Evolutionary conservation across 108 stramenopile genomes (phyloP), one percentile per base, ranked within the genome.

Genomic region (Chaetoceros tenuissimus): DNA sequence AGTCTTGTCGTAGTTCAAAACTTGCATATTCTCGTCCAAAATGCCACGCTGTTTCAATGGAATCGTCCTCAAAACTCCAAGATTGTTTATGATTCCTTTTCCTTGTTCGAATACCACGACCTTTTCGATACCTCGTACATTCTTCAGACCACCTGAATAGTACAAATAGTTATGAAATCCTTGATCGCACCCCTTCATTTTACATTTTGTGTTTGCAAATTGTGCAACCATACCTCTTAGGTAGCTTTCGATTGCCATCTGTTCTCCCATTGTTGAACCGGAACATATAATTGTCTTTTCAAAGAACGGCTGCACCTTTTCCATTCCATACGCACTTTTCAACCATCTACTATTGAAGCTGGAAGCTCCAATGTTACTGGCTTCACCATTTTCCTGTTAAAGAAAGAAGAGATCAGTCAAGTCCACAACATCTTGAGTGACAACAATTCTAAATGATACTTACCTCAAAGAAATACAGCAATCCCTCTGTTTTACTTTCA

Each of bases 1-100:
- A 17, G 68, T 69, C 3, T 22, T 31, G 68, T 87, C 86, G 82
- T 82, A 86, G 57, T 92, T 87, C 53, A 80, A 74, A 5, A 92
- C 75, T 24, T 76, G 5, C 49, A 26, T 51, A 5, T 24, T 5
- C 10, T 26, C 49, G 23, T 24, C 25, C 34, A 40, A 40, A 40
- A 40, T 5, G 5, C 74, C 78, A 70, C 73, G 74, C 44, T 71
- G 62, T 8, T 46, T 31, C 24, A 72, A 44, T 10, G 40, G 25
- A 31, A 68, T 68, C 17, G 50, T 63, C 23, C 78, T 57, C 31
- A 84, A 49, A 13, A 71, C 77, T 23, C 75, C 78, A 48, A 84
- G 50, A 50, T 84, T 84, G 56, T 84, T 84, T 31, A 84, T 59
- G 27, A 69, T 64, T 1, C 78, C 82, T 3, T 50, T 20, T 18